Evolutionary conservation across 1,284 basidiomycete species (phyloP).

Genomic region (Trametes versicolor): DNA sequence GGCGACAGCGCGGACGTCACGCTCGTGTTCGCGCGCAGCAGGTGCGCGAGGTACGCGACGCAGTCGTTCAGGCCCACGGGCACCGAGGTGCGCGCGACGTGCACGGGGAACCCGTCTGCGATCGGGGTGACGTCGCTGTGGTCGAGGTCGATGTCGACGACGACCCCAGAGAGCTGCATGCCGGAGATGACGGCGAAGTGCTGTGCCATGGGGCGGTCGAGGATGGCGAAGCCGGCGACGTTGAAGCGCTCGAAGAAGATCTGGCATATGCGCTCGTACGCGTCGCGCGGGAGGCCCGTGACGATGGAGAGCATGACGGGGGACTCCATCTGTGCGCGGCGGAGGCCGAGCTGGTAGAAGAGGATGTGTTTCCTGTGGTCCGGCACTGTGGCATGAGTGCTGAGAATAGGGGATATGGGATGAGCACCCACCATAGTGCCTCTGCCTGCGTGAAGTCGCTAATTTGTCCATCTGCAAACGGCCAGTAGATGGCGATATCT

Average conservation of each 20-base stretch:
- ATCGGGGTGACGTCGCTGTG: conserved; percentile 84
- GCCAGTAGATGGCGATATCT: conserved; percentile 83
- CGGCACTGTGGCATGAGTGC: neutral
- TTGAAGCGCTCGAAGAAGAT: conserved; percentile 98
- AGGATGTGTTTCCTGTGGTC: conserved; percentile 84
- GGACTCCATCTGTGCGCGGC: conserved; percentile 88
- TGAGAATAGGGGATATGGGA: neutral
- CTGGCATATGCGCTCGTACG: conserved; percentile 82
- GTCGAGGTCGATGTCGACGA: conserved; percentile 87
- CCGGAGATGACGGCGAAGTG: conserved; percentile 73
- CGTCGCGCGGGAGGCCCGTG: conserved; percentile 75
- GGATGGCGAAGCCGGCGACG: conserved; percentile 84
- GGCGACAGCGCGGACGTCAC: conserved; percentile 73
- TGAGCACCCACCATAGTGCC: conserved; percentile 80
- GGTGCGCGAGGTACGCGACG: conserved; percentile 76
- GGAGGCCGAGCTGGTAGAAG: conserved; percentile 80
- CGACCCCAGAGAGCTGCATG: conserved; percentile 79
- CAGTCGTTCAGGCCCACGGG: conserved; percentile 80
- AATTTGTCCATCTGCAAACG: conserved; percentile 81
- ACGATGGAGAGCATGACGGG: conserved; percentile 83
- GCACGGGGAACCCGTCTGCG: conserved; percentile 79
- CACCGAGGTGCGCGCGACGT: conserved; percentile 66
- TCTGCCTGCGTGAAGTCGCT: conserved; percentile 92
- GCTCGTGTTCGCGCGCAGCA: conserved; percentile 73
- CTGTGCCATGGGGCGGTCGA: conserved; percentile 88